Base-by-base conservation (phyloP, 2,329 filamentous ascomycete genomes). In the Hypoxylon sp. region DNA sequence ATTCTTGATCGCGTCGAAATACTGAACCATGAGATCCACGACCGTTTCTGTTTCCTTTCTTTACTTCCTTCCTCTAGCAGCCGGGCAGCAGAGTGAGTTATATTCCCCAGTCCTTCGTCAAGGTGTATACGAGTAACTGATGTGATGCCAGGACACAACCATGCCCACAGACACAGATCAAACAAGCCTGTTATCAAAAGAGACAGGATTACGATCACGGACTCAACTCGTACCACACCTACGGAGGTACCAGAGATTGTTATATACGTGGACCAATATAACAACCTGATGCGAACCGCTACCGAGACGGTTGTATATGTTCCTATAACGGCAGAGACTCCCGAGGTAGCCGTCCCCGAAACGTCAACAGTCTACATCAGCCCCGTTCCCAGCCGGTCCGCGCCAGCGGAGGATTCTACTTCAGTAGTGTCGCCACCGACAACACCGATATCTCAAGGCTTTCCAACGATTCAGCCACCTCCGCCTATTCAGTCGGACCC, bases 211-310 rank as follows among this genome's bases (percentile, higher is more conserved):
- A 75, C 76, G 3, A 64, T 76, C n/a, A 73, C 74, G 3, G 72
- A 77, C 59, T 67, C 73, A 9, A 67, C 72, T 8, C 65, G 77
- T 42, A 72, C 75, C 40, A 69, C 69, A 26, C 71, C 77, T 10
- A 80, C 78, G 33, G 74, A 79, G 33, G 64, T 77, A 8, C 76
- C 79, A 4, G 75, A 81, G 55, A 76, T 82, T 46, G 78, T 86
- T 23, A 79, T 89, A 66, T 88, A 83, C 72, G 83, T 88, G 41
- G 80, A 90, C 67, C 74, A 82, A 62, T 70, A 81, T 55, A 84
- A 85, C 52, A 76, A 79, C n/a, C 75, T 79, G 2, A 63, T 86
- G 58, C 78, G 75, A 35, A 82, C 77, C 6, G 68, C 70, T 15
- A 78, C 73, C 10, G 73, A 77, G 46, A 70, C 69, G n/a, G 70